These are phyloP conservation scores for Withania somnifera DNA, from an alignment of 305 asterid genomes.

Conservation along the genomic window DNA sequence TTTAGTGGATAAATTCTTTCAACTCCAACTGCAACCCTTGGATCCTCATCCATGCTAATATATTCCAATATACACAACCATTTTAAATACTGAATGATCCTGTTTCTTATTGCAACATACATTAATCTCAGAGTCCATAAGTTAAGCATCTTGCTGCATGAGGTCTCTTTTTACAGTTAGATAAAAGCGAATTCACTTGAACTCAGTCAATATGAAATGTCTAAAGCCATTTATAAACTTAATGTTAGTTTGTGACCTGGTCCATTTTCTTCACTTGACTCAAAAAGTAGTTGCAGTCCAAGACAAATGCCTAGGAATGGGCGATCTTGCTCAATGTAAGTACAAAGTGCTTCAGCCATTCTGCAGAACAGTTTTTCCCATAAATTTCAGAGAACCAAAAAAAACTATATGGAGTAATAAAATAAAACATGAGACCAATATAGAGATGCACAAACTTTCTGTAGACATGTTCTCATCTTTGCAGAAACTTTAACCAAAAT, in stretches of 20 bases:
- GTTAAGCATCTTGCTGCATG: neutral
- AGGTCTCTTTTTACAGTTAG: neutral
- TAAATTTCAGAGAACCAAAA: neutral
- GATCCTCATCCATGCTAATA: neutral
- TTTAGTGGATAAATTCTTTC: neutral
- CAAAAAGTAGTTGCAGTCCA: conserved; percentile 93
- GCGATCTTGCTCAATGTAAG: conserved; percentile 85
- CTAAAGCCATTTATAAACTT: neutral
- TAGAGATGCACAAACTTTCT: neutral
- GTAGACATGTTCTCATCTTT: neutral
- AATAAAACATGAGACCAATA: neutral
- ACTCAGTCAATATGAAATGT: neutral
- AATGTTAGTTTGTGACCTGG: conserved; percentile 35
- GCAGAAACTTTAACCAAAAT: neutral
- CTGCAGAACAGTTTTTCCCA: conserved; percentile 24
- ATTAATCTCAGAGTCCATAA: neutral
- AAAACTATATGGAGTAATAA: neutral
- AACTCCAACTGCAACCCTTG: neutral
- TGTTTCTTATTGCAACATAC: neutral
- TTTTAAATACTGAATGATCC: neutral
- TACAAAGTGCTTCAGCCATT: conserved; percentile 69
- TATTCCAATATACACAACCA: neutral
- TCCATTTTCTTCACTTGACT: conserved; percentile 92
- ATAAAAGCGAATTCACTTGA: neutral
- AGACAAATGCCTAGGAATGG: conserved; percentile 96